A percentile compares a stretch with the other conserved stretches of the same genome.
Conservation (phyloP, 345 rosid species). For the Turritis glabra region DNA sequence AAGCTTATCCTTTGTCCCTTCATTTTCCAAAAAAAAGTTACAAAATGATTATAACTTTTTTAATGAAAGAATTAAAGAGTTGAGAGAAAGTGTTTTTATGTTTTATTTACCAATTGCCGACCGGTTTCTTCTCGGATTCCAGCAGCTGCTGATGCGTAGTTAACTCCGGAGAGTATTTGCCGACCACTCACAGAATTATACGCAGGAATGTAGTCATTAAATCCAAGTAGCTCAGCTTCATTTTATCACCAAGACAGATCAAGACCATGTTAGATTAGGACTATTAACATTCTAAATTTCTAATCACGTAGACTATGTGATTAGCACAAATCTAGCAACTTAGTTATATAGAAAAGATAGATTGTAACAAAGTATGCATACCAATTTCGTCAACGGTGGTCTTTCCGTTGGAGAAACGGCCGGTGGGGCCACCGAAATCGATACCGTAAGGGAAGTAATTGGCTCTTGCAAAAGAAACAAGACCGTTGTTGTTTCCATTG, state of each 20-base stretch:
- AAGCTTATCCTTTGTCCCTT: slow-evolving; percentile 58
- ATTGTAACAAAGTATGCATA: slow-evolving; percentile 27
- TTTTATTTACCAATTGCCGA: slow-evolving; percentile 34
- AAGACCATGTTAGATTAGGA: slow-evolving; percentile 2
- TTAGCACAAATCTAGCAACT: background rate
- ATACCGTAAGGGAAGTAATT: slow-evolving; percentile 84
- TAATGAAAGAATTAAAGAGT: background rate
- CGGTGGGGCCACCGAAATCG: slow-evolving; percentile 82
- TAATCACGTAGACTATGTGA: background rate
- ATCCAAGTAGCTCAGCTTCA: slow-evolving; percentile 68
- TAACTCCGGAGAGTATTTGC: slow-evolving; percentile 50
- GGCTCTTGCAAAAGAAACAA: slow-evolving; percentile 70
- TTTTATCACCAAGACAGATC: slow-evolving; percentile 10
- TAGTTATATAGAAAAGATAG: background rate
- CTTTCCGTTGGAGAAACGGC: slow-evolving; percentile 79
- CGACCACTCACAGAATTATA: slow-evolving; percentile 52
- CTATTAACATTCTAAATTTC: background rate
- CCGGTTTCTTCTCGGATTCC: slow-evolving; percentile 62
- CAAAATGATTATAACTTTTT: background rate
- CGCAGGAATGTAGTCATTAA: slow-evolving; percentile 57
- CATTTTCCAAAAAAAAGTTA: background rate
- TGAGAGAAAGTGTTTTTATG: background rate
- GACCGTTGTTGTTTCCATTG: slow-evolving; percentile 84
- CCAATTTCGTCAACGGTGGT: slow-evolving; percentile 80
- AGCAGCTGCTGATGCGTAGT: slow-evolving; percentile 56